Evolutionary conservation across 768 basidiomycete species (phyloP).

Genomic region (Tulasnella sp.): DNA sequence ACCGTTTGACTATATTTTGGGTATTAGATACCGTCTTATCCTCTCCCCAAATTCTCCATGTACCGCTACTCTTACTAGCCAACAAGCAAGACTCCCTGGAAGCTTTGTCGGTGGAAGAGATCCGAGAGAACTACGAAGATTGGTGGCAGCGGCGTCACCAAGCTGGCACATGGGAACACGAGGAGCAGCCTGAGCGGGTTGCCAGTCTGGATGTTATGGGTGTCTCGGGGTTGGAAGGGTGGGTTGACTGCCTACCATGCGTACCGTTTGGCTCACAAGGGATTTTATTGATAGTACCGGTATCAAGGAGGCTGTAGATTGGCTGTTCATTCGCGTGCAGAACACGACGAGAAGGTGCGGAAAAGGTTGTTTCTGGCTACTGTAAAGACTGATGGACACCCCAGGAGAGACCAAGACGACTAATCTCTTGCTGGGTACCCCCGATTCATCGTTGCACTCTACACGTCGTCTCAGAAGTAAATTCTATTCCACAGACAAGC

Average conservation of each 20-base stretch:
- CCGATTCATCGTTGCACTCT: too few relatives aligned
- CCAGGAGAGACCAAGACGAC: neutral
- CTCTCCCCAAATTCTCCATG: slow-evolving; percentile 75
- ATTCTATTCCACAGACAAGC: neutral
- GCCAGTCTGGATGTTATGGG: slow-evolving; percentile 84
- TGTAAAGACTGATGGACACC: neutral
- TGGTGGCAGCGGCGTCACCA: slow-evolving; percentile 56
- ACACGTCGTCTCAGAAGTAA: too few relatives aligned
- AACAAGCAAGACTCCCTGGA: slow-evolving; percentile 87
- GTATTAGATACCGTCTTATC: slow-evolving; percentile 68
- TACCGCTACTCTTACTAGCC: slow-evolving; percentile 83
- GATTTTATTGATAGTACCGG: slow-evolving; percentile 37
- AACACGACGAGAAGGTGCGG: slow-evolving; percentile 54
- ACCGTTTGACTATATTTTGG: neutral
- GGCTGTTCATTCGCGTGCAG: slow-evolving; percentile 89
- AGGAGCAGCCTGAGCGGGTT: slow-evolving; percentile 43
- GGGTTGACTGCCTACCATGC: slow-evolving; percentile 22
- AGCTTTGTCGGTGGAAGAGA: slow-evolving; percentile 78
- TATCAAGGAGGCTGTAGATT: slow-evolving; percentile 80
- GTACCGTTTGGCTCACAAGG: neutral
- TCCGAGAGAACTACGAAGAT: slow-evolving; percentile 76
- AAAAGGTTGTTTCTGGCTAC: neutral
- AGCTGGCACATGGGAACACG: slow-evolving; percentile 32
- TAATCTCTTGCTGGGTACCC: too few relatives aligned
- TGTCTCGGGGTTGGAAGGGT: slow-evolving; percentile 86